Base-by-base conservation (phyloP, 306 rosid genomes). In the Cicer chorassanicum region DNA sequence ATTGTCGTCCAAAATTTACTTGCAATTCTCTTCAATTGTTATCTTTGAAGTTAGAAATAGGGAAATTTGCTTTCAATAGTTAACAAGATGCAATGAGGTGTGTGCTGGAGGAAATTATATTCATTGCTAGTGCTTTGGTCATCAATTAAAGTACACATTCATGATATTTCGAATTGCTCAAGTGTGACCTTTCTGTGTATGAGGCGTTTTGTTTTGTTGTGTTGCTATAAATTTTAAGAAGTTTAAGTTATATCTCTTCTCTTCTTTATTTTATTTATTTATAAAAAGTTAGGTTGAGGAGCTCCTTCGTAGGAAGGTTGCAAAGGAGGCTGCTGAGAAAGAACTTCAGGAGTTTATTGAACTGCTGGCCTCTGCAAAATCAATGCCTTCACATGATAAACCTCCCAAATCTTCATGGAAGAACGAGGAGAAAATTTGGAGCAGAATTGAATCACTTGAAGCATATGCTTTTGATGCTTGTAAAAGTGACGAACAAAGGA, bases 321-420 rank as follows among this genome's bases (percentile, higher is more conserved):
- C 84, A 74, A 95, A 84, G 86, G 97, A 92, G 74, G 93, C 87
- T 7, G 90, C 98, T 78, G 93, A 90, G 86, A 89, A 89, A 83
- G 98, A 92, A 77, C 81, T 87, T 42, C 64, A 78, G 77, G 91
- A 89, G 73, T 90, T 92, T 82, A 81, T 86, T 55, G 75, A 84
- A 62, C 82, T 92, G 65, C 79, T 95, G 76, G 70, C 82, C 83
- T 87, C 97, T 65, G 96, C 89, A 2, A 92, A 90, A 84, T 85
- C 84, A 24, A 82, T 81, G 93, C 89, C 93, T 72, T 72, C 64
- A 49, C 81, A 81, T 50, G 81, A 84, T 80, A 95, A 92, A 82
- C 96, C 96, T 82, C 70, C 84, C 74, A 92, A 92, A 85, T 84
- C 85, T 69, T 83, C 93, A 65, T 95, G 99, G 99, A 66, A 79